Base-by-base conservation (phyloP, 148 eudicot species). In the Heliosperma pusillum region DNA sequence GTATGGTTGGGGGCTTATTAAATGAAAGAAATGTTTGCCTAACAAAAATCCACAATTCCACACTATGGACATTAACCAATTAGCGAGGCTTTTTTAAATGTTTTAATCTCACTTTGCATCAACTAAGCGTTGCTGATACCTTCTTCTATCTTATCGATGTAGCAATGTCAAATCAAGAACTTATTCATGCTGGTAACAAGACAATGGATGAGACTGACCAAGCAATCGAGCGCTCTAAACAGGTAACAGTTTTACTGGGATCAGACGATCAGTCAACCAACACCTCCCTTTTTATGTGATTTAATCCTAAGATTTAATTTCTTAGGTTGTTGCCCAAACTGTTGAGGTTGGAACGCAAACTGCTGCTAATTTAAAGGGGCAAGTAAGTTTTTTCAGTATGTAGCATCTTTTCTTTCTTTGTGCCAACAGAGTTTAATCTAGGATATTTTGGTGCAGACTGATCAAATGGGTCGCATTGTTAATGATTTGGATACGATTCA, bases 181-280 rank as follows among this genome's bases (percentile, higher is more conserved):
- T 94, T 80, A 82, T 94, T 68, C 56, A 72, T 80, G 97, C 98
- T 75, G 97, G 98, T 56, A 82, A 64, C 24, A 85, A 81, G 80
- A 86, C 91, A n/a, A 81, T 93, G 98, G 89, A 91, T 84, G 91
- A 89, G 86, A 93, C 98, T 77, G 98, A 93, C 83, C 98, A 93
- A 76, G 93, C 98, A 74, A 89, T 93, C 79, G 97, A 93, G 72
- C 98, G 95, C 69, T 93, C 98, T 59, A 93, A 91, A 86, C 88
- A 88, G 90, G 97, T 91, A 45, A 52, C 17, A 40, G 30, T 69
- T 80, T 1, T 79, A 30, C 62, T 64, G n/a, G 58, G 27, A 42
- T 29, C n/a, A n/a, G n/a, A n/a, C n/a, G n/a, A n/a, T n/a, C 50
- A 17, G 12, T 17, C 68, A 29, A 16, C 68, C 20, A 5, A 26